Evolutionary conservation across 345 rosid genomes (phyloP).

Genomic region (Citrus hindsii): DNA sequence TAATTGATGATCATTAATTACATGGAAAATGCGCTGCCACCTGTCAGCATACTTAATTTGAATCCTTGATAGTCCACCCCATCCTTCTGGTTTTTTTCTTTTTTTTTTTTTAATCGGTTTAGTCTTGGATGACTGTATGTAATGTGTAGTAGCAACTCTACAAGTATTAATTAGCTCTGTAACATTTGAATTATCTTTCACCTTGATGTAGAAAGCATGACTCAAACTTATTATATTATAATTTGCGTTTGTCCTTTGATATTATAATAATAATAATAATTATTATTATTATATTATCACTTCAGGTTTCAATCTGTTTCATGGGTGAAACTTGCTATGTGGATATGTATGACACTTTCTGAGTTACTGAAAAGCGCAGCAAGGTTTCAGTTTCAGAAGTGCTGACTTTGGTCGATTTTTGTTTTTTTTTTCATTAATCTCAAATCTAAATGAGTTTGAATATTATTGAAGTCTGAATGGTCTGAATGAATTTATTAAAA

Average conservation of each 20-base stretch:
- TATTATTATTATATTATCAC: no score
- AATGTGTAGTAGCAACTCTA: neutral
- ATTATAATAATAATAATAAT: no score
- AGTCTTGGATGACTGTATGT: neutral
- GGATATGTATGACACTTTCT: no score
- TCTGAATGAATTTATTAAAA: fast-evolving
- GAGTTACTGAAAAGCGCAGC: no score
- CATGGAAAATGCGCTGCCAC: neutral
- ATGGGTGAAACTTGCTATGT: no score
- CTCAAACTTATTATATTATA: neutral
- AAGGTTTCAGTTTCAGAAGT: no score
- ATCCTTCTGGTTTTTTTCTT: neutral
- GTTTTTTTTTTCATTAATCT: no score
- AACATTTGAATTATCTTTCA: conserved; percentile 5
- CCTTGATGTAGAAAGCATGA: neutral
- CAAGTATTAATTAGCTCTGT: conserved; percentile 2
- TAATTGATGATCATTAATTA: neutral
- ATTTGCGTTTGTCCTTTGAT: neutral
- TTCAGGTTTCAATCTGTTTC: no score
- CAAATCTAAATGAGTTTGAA: no score
- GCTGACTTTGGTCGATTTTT: no score
- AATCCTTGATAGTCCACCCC: neutral
- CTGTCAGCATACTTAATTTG: neutral
- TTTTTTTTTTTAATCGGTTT: no score
- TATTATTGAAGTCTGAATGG: no score